Conservation (phyloP, 495 filamentous ascomycete species). For the Amorphotheca resinae region DNA sequence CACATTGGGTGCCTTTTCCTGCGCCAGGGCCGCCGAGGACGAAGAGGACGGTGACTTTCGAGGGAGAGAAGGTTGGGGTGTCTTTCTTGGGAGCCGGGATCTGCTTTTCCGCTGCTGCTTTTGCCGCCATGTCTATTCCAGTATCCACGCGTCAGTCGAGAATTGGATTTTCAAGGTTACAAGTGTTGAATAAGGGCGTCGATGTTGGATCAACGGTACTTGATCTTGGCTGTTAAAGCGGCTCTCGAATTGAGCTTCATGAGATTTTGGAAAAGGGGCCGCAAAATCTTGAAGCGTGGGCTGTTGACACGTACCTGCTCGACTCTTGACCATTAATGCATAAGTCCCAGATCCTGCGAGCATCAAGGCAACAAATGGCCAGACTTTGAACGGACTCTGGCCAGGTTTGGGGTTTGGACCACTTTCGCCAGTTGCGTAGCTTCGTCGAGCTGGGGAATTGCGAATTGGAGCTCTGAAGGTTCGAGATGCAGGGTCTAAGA, state of each 20-base stretch:
- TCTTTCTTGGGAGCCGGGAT: slow-evolving; percentile 38
- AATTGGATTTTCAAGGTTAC: too few relatives aligned
- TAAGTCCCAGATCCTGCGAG: slow-evolving; percentile 46
- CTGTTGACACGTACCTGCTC: slow-evolving; percentile 25
- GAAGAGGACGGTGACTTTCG: slow-evolving; percentile 77
- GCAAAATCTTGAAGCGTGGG: neutral
- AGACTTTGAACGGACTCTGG: slow-evolving; percentile 41
- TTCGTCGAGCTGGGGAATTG: slow-evolving; percentile 12
- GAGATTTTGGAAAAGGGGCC: neutral
- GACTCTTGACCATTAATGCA: slow-evolving; percentile 46
- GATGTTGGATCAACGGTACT: neutral
- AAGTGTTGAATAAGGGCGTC: neutral
- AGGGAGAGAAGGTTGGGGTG: slow-evolving; percentile 65
- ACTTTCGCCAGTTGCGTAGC: slow-evolving; percentile 19
- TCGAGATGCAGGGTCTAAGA: slow-evolving; percentile 1
- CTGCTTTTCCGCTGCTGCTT: slow-evolving; percentile 24
- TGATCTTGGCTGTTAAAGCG: slow-evolving; percentile 11
- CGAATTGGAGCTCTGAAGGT: slow-evolving; percentile 4
- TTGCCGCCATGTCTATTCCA: slow-evolving; percentile 25
- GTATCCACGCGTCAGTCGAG: slow-evolving; percentile 1
- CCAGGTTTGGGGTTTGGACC: slow-evolving; percentile 23
- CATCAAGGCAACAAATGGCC: slow-evolving; percentile 52
- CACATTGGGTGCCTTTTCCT: slow-evolving; percentile 80
- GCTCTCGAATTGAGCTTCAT: slow-evolving; percentile 13
- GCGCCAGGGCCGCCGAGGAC: slow-evolving; percentile 70